A percentile compares a stretch with the other conserved stretches of the same genome.
These are phyloP conservation scores for Neostapfia colusana DNA, from an alignment of 176 grass and related monocot species.

Conservation along the genomic window DNA sequence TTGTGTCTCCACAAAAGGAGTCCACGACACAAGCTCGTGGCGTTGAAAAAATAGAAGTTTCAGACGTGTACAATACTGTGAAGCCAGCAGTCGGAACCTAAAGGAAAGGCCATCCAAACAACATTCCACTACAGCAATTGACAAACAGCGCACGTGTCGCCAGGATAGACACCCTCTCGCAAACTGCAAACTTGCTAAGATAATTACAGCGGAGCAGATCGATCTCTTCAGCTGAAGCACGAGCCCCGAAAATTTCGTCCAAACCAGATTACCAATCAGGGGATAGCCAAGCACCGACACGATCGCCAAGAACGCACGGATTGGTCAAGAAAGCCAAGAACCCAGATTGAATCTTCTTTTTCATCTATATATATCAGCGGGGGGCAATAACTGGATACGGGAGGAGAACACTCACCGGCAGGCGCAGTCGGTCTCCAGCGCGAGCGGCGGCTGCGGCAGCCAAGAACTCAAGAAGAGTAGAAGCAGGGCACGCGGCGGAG, in stretches of 20 bases:
- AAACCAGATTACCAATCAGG: background rate
- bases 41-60: background rate
- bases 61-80: too few relatives aligned
- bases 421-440: background rate
- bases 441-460: background rate
- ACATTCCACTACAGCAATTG: too few relatives aligned
- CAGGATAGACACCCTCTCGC: too few relatives aligned
- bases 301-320: background rate
- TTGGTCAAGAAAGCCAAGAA: background rate
- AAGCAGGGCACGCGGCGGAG: too few relatives aligned
- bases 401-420: slow-evolving; percentile 31
- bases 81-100: too few relatives aligned
- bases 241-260: background rate
- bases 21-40: background rate
- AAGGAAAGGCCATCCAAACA: background rate
- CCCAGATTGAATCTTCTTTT: background rate
- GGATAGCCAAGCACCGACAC: background rate
- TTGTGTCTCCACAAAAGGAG: background rate
- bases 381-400: background rate
- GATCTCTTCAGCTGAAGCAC: background rate
- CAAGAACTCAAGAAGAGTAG: background rate
- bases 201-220: background rate
- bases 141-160: background rate
- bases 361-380: background rate
- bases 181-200: too few relatives aligned